Percentiles rank a stretch among this genome's conserved stretches.
phyloP scores from a whole-genome alignment of 306 rosid genomes.

The Casuarina equisetifolia region DNA sequence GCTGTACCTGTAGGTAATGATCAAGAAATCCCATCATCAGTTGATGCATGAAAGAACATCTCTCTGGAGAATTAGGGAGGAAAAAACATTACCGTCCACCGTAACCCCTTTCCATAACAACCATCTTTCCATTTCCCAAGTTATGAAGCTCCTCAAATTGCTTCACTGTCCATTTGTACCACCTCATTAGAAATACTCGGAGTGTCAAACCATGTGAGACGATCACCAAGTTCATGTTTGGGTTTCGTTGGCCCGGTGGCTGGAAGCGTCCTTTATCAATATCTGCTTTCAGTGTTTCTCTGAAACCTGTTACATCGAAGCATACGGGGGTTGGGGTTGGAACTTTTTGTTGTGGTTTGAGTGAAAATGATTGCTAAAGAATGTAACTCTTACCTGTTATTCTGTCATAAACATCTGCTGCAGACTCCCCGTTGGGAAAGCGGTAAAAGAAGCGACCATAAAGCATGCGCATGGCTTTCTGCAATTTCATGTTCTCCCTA shows the following conservation, averaged over 20 bases:
- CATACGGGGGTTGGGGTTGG: neutral
- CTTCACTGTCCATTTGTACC: slow-evolving; percentile 90
- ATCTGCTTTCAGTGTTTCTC: slow-evolving; percentile 82
- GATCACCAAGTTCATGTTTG: slow-evolving; percentile 66
- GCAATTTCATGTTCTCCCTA: slow-evolving; percentile 71
- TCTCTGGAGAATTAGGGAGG: neutral
- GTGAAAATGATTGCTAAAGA: neutral
- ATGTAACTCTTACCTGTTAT: slow-evolving; percentile 54
- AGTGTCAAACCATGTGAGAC: slow-evolving; percentile 88
- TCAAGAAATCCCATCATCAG: too few relatives aligned
- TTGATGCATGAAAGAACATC: too few relatives aligned
- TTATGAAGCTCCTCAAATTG: slow-evolving; percentile 73
- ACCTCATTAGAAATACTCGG: slow-evolving; percentile 86
- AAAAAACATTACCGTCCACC: slow-evolving; percentile 65
- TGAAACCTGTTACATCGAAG: slow-evolving; percentile 54
- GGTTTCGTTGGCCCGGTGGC: slow-evolving; percentile 62
- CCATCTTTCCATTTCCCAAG: slow-evolving; percentile 56
- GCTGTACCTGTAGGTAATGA: slow-evolving; percentile 54
- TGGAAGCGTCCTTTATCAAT: slow-evolving; percentile 76
- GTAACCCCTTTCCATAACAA: slow-evolving; percentile 80
- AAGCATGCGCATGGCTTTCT: slow-evolving; percentile 49
- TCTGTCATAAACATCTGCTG: slow-evolving; percentile 95
- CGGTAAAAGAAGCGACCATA: slow-evolving; percentile 96
- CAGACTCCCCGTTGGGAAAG: slow-evolving; percentile 90
- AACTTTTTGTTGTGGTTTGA: neutral